A percentile compares a stretch with the other conserved stretches of the same genome.
phyloP scores from a whole-genome alignment of 495 filamentous ascomycete species.

The Cladorrhinum samala region DNA sequence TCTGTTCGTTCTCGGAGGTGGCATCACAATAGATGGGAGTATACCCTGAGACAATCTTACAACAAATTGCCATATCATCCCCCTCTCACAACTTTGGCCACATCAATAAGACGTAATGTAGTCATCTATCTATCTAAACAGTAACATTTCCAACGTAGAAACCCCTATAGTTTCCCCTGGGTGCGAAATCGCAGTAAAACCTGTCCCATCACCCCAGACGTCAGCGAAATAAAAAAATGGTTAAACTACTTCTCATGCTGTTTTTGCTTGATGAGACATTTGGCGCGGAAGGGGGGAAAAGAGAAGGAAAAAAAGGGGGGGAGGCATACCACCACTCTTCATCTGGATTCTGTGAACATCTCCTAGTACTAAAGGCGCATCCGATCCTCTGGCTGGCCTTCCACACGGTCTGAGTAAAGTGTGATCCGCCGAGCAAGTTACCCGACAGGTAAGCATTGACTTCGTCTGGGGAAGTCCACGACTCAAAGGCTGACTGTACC shows the following conservation, averaged over 20 bases:
- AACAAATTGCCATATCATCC: no score
- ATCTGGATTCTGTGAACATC: constrained; percentile 12
- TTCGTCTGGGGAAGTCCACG: constrained; percentile 11
- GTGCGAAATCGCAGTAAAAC: background rate
- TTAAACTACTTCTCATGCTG: no score
- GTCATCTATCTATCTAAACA: no score
- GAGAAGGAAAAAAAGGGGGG: no score
- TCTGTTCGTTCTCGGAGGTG: no score
- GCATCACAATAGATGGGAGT: background rate
- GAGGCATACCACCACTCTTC: constrained; percentile 17
- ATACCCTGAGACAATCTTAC: background rate
- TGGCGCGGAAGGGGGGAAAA: no score
- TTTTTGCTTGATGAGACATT: no score
- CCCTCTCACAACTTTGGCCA: no score
- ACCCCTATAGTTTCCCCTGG: background rate
- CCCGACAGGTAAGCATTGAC: constrained; percentile 9
- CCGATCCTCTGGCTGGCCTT: constrained; percentile 17
- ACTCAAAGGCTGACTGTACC: constrained; percentile 8
- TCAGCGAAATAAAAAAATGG: no score
- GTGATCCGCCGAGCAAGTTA: constrained; percentile 8
- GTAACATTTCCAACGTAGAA: background rate
- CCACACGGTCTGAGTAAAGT: constrained; percentile 25
- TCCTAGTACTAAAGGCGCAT: constrained; percentile 18
- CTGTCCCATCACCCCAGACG: no score
- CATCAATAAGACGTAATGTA: no score